These are phyloP conservation scores for Trypanosomatidae sp. DNA, from an alignment of 208 protist genomes.

Conservation along the genomic window DNA sequence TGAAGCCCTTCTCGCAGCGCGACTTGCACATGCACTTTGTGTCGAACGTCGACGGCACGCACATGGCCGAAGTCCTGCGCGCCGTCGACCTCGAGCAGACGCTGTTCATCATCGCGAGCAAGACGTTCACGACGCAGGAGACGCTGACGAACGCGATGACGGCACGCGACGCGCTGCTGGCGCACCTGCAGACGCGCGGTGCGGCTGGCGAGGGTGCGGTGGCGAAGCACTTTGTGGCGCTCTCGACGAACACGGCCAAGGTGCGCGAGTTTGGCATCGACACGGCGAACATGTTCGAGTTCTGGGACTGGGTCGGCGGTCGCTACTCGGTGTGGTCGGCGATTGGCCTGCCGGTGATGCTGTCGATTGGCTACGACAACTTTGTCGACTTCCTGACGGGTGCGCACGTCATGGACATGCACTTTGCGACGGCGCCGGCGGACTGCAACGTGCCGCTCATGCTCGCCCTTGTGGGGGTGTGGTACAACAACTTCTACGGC, in stretches of 20 bases:
- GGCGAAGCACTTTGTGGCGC: conserved; percentile 95
- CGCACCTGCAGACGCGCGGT: conserved; percentile 23
- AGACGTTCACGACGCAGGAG: conserved; percentile 97
- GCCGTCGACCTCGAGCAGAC: conserved; percentile 85
- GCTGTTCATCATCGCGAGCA: conserved; percentile 95
- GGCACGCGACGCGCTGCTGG: conserved; percentile 81
- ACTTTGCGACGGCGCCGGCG: conserved; percentile 51
- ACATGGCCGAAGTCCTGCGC: conserved; percentile 86
- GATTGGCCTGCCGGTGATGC: conserved; percentile 92
- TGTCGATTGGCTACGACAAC: conserved; percentile 91
- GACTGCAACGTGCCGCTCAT: conserved; percentile 89
- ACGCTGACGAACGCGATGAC: conserved; percentile 94
- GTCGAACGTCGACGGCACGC: conserved; percentile 96
- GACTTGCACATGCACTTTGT: conserved; percentile 88
- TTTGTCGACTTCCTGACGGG: conserved; percentile 92
- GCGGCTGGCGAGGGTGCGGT: conserved; percentile 48
- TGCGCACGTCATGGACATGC: conserved; percentile 67
- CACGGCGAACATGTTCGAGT: conserved; percentile 95
- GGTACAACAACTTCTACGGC: conserved; percentile 96
- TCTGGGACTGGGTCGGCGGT: conserved; percentile 98
- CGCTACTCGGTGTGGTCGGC: conserved; percentile 96
- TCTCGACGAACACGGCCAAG: conserved; percentile 91
- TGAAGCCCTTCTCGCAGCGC: conserved; percentile 79
- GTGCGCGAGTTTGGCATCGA: conserved; percentile 94
- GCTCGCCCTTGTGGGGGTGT: conserved; percentile 92